phyloP scores from a whole-genome alignment of 2,329 filamentous ascomycete genomes.

The Cladosporium colombiae region DNA sequence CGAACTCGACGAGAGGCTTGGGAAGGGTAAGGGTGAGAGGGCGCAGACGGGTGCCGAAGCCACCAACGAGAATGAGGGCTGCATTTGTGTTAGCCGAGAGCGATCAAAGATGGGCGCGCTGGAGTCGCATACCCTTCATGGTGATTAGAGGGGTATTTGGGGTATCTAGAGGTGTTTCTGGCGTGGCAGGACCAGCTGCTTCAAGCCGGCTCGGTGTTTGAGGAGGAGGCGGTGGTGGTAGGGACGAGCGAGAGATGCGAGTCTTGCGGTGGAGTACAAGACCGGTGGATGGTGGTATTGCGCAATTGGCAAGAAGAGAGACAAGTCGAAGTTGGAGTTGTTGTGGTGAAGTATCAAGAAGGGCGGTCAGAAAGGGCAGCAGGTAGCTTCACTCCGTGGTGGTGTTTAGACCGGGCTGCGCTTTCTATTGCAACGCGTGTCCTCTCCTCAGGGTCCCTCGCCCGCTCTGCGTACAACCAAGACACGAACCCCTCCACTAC shows the following conservation, averaged over 20 bases:
- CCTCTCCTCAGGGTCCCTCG: conserved; percentile 3
- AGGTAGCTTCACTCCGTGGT: neutral
- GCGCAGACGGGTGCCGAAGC: conserved; percentile 95
- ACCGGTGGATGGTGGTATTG: conserved; percentile 17
- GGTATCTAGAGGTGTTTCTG: conserved; percentile 11
- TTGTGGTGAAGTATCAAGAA: neutral
- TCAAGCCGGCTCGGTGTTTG: conserved; percentile 14
- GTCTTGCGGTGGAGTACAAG: conserved; percentile 41
- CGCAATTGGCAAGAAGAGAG: neutral
- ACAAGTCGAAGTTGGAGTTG: neutral
- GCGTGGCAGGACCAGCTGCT: conserved; percentile 18
- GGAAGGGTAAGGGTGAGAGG: conserved; percentile 95
- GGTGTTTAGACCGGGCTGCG: conserved; percentile 1
- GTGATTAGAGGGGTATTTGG: conserved; percentile 33
- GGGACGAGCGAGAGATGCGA: conserved; percentile 19
- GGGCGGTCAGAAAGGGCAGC: neutral
- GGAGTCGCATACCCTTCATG: conserved; percentile 42
- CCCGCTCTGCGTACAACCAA: neutral
- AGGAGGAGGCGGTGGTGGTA: conserved; percentile 12
- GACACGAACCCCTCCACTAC: conserved; percentile 3
- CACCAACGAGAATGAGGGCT: conserved; percentile 99
- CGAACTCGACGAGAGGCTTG: conserved; percentile 97
- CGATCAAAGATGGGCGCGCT: neutral
- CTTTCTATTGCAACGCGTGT: conserved; percentile 8
- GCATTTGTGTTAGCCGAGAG: conserved; percentile 24